A percentile compares a stretch with the other conserved stretches of the same genome.
Evolutionary conservation across 768 basidiomycete species (phyloP).

Genomic region (Coprinellus micaceus): DNA sequence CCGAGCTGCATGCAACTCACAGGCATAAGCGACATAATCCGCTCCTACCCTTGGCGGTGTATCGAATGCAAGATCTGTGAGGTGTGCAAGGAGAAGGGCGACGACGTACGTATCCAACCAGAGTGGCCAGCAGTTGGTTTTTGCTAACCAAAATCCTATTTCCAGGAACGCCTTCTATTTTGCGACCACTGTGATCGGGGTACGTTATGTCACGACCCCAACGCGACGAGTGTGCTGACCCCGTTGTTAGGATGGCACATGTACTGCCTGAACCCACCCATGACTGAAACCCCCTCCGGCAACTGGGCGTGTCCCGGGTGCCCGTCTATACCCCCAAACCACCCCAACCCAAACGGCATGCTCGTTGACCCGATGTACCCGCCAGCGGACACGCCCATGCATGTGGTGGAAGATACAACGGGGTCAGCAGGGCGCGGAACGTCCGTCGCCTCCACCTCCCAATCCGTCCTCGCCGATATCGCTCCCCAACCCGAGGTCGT

Average conservation of each 20-base stretch:
- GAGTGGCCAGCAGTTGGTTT: too few species aligned
- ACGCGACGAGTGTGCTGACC: neutral
- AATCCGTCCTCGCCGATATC: slow-evolving; percentile 16
- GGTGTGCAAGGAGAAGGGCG: slow-evolving; percentile 78
- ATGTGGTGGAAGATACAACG: slow-evolving; percentile 11
- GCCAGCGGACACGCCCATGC: slow-evolving; percentile 10
- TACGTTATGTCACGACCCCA: slow-evolving; percentile 23
- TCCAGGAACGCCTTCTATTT: slow-evolving; percentile 75
- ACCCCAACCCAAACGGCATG: slow-evolving; percentile 4
- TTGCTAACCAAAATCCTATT: too few species aligned
- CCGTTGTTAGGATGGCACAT: slow-evolving; percentile 70
- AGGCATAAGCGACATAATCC: slow-evolving; percentile 56
- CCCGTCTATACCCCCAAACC: slow-evolving; percentile 27
- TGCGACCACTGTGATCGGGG: slow-evolving; percentile 96
- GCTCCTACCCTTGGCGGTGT: slow-evolving; percentile 81
- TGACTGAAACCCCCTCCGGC: slow-evolving; percentile 69
- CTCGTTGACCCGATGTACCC: slow-evolving; percentile 6
- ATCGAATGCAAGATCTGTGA: slow-evolving; percentile 92
- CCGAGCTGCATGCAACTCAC: slow-evolving; percentile 76
- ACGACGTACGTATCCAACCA: slow-evolving; percentile 61
- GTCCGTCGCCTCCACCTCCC: slow-evolving; percentile 30
- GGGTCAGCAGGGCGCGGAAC: slow-evolving; percentile 16
- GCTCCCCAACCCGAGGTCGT: neutral
- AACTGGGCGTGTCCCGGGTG: slow-evolving; percentile 75
- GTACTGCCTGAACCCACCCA: slow-evolving; percentile 71